These are phyloP conservation scores for Aspergillus calidoustus DNA, from an alignment of 2,329 filamentous ascomycete species.

Conservation along the genomic window DNA sequence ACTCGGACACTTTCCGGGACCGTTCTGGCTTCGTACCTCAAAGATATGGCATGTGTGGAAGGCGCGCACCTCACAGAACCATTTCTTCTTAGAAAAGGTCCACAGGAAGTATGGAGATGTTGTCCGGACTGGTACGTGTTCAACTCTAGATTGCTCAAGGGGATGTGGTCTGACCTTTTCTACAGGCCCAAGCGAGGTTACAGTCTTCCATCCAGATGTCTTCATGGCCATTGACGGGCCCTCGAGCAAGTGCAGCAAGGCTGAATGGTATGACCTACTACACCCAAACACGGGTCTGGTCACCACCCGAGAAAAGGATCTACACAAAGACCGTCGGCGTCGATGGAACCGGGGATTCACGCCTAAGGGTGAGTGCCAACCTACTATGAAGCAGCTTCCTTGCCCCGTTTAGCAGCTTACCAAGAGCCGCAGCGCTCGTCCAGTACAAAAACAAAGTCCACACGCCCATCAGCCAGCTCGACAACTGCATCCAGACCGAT, in stretches of 20 bases:
- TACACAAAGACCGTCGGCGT: not conserved
- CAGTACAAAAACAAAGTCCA: conserved; percentile 4
- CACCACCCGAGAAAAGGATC: conserved; percentile 14
- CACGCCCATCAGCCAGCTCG: not conserved
- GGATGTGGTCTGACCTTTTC: not conserved
- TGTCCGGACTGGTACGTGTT: conserved; percentile 36
- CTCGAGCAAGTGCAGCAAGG: conserved; percentile 14
- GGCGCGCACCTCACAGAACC: conserved; percentile 33
- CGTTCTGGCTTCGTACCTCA: conserved; percentile 39
- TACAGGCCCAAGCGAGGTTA: conserved; percentile 22
- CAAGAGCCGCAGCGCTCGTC: not conserved
- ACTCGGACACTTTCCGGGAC: conserved; percentile 45
- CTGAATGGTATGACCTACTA: conserved; percentile 28
- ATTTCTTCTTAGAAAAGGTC: conserved; percentile 34
- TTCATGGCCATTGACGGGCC: conserved; percentile 26
- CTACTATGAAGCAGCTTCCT: not conserved
- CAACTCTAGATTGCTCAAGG: not conserved
- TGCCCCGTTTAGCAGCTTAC: not conserved
- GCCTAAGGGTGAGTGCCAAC: not conserved
- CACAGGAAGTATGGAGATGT: conserved; percentile 41
- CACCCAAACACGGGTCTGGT: conserved; percentile 19
- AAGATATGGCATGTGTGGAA: conserved; percentile 45
- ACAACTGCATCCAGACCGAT: not conserved
- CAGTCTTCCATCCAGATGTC: conserved; percentile 25
- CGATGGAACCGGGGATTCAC: conserved; percentile 12